Evolutionary conservation across 208 protist genomes (phyloP), one percentile per base, ranked within the genome.

Genomic region (Acanthamoeba polyphaga): DNA sequence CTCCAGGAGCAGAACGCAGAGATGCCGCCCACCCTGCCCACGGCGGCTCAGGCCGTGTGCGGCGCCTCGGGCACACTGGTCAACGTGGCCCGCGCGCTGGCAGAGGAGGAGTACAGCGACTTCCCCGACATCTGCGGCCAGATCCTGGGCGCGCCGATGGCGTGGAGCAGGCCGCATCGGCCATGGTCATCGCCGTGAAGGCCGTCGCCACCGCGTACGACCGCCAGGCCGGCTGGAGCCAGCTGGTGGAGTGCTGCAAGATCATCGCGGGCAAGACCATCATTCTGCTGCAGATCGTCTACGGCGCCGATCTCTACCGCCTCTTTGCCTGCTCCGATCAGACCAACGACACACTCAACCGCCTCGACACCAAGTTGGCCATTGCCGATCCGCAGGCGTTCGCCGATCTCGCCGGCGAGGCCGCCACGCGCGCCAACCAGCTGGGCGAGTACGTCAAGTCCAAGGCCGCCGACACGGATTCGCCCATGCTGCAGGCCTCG

Each of bases 191-290:
- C 24, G 66, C 91, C 22, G 91, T 94, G 24, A 15, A 64, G 24
- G 58, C 49, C 53, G 70, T 94, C 38, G 70, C 64, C 49, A 80
- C 70, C 46, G 92, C 91, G 17, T 13, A 12, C 29, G 72, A 94
- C 91, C 91, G 91, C 7, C 27, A 80, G 49, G 70, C 53, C 22
- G 91, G 70, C 19, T 94, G 91, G 91, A 84, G 53, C 53, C 91
- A 87, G 70, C 53, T 94, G 15, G 91, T 94, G 4, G 91, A 94
- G 53, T 78, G 53, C 29, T 94, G 91, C 32, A 94, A 94, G 70
- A 64, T 94, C n/a, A 94, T 94, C 46, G 64, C 91, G 0, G 91
- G 91, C 66, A 94, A 94, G 91, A 94, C 91, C 64, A 94, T 94
- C 53, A 64, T 94, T 34, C 70, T 94, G 53, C 91, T 94, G 70